phyloP scores from a whole-genome alignment of 2,329 filamentous ascomycete species.

The Tolypocladium amazonense region DNA sequence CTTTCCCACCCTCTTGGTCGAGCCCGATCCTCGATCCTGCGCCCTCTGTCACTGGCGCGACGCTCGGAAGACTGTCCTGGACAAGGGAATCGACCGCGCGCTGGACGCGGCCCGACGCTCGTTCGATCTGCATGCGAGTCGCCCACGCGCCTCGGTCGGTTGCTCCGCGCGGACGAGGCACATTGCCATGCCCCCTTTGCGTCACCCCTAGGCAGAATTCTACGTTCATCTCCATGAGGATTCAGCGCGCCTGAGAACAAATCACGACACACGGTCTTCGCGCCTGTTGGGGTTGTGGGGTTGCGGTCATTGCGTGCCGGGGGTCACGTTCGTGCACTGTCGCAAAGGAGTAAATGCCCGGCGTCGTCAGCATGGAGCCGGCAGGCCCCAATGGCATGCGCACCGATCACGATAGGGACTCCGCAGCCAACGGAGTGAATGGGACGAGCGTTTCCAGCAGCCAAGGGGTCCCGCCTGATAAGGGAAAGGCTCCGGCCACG shows the following conservation, averaged over 20 bases:
- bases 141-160: slow-evolving; percentile 5
- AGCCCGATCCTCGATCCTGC: neutral
- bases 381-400: slow-evolving; percentile 41
- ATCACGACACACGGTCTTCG: slow-evolving; percentile 4
- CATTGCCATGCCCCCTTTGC: slow-evolving; percentile 11
- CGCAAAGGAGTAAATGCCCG: slow-evolving; percentile 31
- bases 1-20: neutral
- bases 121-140: slow-evolving; percentile 2
- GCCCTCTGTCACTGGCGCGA: neutral
- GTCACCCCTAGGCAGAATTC: slow-evolving; percentile 5
- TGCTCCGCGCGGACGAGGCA: slow-evolving; percentile 11
- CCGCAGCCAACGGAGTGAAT: slow-evolving; percentile 32
- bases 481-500: slow-evolving; percentile 15
- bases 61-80: neutral
- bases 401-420: slow-evolving; percentile 45
- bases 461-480: slow-evolving; percentile 18
- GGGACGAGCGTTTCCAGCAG: slow-evolving; percentile 18
- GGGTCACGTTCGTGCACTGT: slow-evolving; percentile 4
- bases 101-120: neutral
- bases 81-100: neutral
- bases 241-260: slow-evolving; percentile 5
- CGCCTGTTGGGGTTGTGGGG: slow-evolving; percentile 8
- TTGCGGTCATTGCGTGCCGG: slow-evolving; percentile 3
- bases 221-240: slow-evolving; percentile 9
- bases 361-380: slow-evolving; percentile 44